Evolutionary conservation across 2,329 filamentous ascomycete genomes (phyloP), one percentile per base, ranked within the genome.

Genomic region (Hypocrella siamensis): DNA sequence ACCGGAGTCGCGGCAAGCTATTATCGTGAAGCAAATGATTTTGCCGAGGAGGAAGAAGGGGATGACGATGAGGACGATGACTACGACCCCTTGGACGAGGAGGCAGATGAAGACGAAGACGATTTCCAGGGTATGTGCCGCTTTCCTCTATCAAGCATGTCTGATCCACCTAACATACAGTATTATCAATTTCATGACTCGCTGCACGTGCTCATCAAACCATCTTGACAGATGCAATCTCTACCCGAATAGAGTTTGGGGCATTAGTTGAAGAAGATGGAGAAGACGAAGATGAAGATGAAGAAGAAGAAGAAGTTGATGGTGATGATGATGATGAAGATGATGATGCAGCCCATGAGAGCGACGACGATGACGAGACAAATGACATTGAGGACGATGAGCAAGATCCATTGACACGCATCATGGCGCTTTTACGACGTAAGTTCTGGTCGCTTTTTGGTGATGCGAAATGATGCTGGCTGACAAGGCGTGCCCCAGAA

Each of bases 361-460:
- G 21, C 12, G 21, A 26, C n/a, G 45, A 46, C 6, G 45, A 40
- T 12, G 42, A 43, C 4, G 39, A 43, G 9, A 42, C 44, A 7
- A 31, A 35, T 12, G 36, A 42, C 9, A 38, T 42, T 2, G 37
- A 42, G n/a, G 36, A 38, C 17, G 28, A 46, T 16, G 43, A 46
- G 7, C 39, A 45, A 22, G 40, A 45, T 19, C 38, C 59, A 15
- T 48, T 57, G 3, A 52, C 58, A 14, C 54, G 57, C 5, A 42
- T 56, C 10, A 31, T 54, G 19, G 38, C 45, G 8, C 34, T 56
- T 10, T 35, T 53, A 18, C 37, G 48, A 45, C 46, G 53, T 54
- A 46, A 18, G 31, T 16, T 6, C n/a, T 29, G 4, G 19, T 16
- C 4, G 22, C 6, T 21, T 6, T 22, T 12, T 22, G 12, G 14